Conservation (phyloP, 345 rosid species). For the Microcos paniculata region DNA sequence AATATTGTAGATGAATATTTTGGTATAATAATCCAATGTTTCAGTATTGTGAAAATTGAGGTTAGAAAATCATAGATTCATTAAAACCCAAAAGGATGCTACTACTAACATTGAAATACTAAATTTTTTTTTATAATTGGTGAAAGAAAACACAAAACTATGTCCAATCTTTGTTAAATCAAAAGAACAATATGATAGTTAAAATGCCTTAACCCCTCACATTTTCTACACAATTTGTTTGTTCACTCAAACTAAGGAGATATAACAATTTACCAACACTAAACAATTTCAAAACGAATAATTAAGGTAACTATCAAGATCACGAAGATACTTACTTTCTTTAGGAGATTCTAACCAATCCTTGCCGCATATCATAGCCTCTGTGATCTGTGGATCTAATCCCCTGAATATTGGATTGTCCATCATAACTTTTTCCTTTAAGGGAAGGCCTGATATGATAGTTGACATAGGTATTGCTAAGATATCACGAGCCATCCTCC, state of each 20-base stretch:
- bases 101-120: neutral
- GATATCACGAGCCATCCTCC: conserved; percentile 16
- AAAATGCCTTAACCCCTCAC: too few relatives aligned
- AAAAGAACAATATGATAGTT: too few relatives aligned
- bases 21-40: neutral
- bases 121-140: neutral
- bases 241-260: too few relatives aligned
- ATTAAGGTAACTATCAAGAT: too few relatives aligned
- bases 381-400: neutral
- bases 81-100: neutral
- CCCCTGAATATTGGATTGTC: neutral
- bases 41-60: too few relatives aligned
- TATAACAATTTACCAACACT: neutral
- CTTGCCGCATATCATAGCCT: neutral
- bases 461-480: conserved; percentile 12
- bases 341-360: neutral
- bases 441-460: neutral
- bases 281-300: too few relatives aligned
- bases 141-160: too few relatives aligned
- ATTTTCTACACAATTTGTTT: too few relatives aligned
- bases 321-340: neutral
- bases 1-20: too few relatives aligned
- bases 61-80: too few relatives aligned
- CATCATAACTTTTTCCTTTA: neutral
- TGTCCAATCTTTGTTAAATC: too few relatives aligned